phyloP scores from a whole-genome alignment of 352 stramenopile species.

The Phytophthora foliorum region DNA sequence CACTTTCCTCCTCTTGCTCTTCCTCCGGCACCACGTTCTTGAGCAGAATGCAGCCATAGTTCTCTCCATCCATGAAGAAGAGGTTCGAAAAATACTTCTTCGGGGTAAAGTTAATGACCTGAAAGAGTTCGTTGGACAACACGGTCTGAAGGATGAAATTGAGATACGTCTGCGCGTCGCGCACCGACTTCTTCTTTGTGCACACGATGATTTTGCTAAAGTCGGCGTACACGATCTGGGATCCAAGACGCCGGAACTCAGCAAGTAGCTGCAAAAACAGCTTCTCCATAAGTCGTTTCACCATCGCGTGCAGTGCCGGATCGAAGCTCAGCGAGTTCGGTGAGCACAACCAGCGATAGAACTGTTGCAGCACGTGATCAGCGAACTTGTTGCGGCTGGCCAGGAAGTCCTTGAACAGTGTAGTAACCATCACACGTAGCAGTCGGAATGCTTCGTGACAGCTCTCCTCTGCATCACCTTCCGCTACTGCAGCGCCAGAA shows the following conservation, averaged over 20 bases:
- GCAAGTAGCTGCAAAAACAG: slow-evolving; percentile 93
- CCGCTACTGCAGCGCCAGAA: slow-evolving; percentile 24
- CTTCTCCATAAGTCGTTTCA: slow-evolving; percentile 97
- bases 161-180: slow-evolving; percentile 94
- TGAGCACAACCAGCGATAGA: slow-evolving; percentile 96
- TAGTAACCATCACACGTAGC: slow-evolving; percentile 93
- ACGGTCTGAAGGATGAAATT: slow-evolving; percentile 96
- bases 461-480: slow-evolving; percentile 88
- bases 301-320: slow-evolving; percentile 93
- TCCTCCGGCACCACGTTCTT: slow-evolving; percentile 38
- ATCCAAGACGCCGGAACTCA: slow-evolving; percentile 95
- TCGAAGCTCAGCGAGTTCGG: slow-evolving; percentile 95
- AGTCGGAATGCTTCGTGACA: slow-evolving; percentile 94
- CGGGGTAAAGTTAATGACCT: slow-evolving; percentile 78
- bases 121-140: slow-evolving; percentile 83
- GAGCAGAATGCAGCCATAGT: slow-evolving; percentile 95
- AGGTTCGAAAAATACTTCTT: slow-evolving; percentile 93
- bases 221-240: slow-evolving; percentile 94
- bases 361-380: slow-evolving; percentile 96
- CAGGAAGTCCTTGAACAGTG: slow-evolving; percentile 95
- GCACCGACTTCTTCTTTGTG: slow-evolving; percentile 78
- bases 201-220: slow-evolving; percentile 79
- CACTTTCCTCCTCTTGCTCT: slow-evolving; percentile 34
- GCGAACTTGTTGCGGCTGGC: slow-evolving; percentile 92
- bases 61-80: slow-evolving; percentile 96